Evolutionary conservation across 352 stramenopile genomes (phyloP).

Genomic region (Globisporangium heterothallicum): DNA sequence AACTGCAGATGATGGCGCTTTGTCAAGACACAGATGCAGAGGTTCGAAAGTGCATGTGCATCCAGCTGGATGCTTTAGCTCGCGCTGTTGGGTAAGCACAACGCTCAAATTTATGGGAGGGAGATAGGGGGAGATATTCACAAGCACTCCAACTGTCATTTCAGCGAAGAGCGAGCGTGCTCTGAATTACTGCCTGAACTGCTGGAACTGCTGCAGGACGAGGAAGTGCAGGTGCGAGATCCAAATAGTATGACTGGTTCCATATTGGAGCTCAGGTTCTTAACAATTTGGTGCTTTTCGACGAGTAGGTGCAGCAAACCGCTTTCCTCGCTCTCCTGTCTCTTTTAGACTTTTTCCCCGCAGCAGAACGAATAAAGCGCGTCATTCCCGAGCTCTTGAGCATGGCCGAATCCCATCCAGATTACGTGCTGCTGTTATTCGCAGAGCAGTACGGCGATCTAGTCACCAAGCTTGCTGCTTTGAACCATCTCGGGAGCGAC

Average conservation of each 20-base stretch:
- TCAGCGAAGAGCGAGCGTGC: conserved; percentile 58
- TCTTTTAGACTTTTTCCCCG: conserved; percentile 67
- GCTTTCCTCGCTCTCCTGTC: conserved; percentile 71
- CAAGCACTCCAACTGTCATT: background rate
- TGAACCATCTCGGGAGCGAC: conserved; percentile 58
- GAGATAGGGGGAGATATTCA: background rate
- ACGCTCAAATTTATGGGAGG: background rate
- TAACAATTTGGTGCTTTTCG: background rate
- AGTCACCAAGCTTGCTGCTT: conserved; percentile 54
- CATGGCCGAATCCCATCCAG: conserved; percentile 44
- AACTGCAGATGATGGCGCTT: conserved; percentile 74
- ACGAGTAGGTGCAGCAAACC: conserved; percentile 62
- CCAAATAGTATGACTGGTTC: background rate
- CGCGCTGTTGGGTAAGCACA: conserved; percentile 50
- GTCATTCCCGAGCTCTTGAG: conserved; percentile 67
- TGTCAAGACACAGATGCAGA: conserved; percentile 83
- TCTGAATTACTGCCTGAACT: conserved; percentile 65
- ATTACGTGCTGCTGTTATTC: conserved; percentile 51
- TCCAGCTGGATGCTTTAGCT: conserved; percentile 71
- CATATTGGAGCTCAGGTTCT: background rate
- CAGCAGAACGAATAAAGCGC: conserved; percentile 42
- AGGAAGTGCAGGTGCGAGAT: conserved; percentile 62
- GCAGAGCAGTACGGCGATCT: conserved; percentile 53
- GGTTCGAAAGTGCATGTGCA: conserved; percentile 79
- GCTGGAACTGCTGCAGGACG: conserved; percentile 72